Evolutionary conservation across 768 basidiomycete species (phyloP).

Genomic region (Xerocomellus chrysenteron): DNA sequence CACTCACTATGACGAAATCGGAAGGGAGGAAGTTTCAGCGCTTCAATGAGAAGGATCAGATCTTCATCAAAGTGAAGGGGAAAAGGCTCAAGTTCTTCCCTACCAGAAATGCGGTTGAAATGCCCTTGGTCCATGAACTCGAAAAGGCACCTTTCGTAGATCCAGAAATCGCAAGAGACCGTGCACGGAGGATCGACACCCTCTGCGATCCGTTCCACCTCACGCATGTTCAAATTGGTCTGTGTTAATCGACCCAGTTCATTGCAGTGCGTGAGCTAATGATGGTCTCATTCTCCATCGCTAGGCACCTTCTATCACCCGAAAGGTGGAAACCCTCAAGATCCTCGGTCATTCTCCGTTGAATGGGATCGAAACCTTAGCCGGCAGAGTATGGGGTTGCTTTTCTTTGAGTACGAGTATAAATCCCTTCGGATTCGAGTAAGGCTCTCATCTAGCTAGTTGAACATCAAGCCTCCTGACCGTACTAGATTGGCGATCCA

Average conservation of each 20-base stretch:
- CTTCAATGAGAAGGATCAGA: conserved; percentile 39
- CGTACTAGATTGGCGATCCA: conserved; percentile 56
- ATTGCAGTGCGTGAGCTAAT: not conserved
- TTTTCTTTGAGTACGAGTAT: conserved; percentile 67
- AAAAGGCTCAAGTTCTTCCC: conserved; percentile 39
- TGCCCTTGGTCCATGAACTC: conserved; percentile 35
- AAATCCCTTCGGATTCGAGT: conserved; percentile 65
- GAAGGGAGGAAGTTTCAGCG: conserved; percentile 48
- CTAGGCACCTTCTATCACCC: conserved; percentile 32
- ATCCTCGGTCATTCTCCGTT: conserved; percentile 58
- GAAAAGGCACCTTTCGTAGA: conserved; percentile 55
- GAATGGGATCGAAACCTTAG: conserved; percentile 64
- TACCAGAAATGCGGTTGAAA: conserved; percentile 4
- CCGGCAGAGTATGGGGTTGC: conserved; percentile 45
- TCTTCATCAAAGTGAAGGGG: conserved; percentile 39
- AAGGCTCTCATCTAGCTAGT: conserved; percentile 13
- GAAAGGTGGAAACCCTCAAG: conserved; percentile 22
- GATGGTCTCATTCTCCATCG: not conserved
- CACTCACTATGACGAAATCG: conserved; percentile 26
- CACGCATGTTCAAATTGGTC: conserved; percentile 65
- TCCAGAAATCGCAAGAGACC: conserved; percentile 54
- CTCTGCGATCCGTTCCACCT: conserved; percentile 54
- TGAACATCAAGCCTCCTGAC: not conserved
- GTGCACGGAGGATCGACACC: conserved; percentile 40
- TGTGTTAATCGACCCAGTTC: conserved; percentile 25